Percentiles rank a stretch among this genome's conserved stretches.
These are phyloP conservation scores for Karstenula rhodostoma DNA, from an alignment of 2,329 filamentous ascomycete genomes.

Conservation along the genomic window DNA sequence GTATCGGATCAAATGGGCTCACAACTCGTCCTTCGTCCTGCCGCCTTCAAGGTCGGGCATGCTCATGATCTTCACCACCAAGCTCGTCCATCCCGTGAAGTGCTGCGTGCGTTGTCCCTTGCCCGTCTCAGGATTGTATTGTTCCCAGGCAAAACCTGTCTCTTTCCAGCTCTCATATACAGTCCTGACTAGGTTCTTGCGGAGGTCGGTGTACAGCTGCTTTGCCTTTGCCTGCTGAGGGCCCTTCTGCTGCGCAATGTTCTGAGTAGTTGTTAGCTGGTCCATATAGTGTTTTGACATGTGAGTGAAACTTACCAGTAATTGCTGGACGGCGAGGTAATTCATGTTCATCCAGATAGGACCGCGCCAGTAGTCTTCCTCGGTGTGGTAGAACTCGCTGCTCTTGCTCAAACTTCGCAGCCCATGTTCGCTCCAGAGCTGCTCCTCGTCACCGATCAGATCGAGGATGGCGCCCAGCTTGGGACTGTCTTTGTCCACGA, in stretches of 20 bases:
- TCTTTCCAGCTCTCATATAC: slow-evolving; percentile 87
- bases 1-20: not conserved
- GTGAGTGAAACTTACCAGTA: slow-evolving; percentile 62
- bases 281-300: not conserved
- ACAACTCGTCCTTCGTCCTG: slow-evolving; percentile 43
- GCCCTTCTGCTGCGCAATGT: slow-evolving; percentile 69
- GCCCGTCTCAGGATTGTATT: slow-evolving; percentile 94
- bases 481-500: slow-evolving; percentile 76
- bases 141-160: slow-evolving; percentile 98
- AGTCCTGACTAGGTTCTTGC: slow-evolving; percentile 86
- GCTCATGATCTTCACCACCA: slow-evolving; percentile 96
- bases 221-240: slow-evolving; percentile 73
- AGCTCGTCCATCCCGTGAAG: slow-evolving; percentile 98
- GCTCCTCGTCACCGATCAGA: slow-evolving; percentile 78
- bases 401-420: slow-evolving; percentile 87
- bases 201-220: slow-evolving; percentile 78
- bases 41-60: slow-evolving; percentile 74
- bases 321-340: slow-evolving; percentile 82
- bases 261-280: slow-evolving; percentile 53
- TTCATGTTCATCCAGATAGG: slow-evolving; percentile 98
- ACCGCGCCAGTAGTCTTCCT: slow-evolving; percentile 96
- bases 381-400: slow-evolving; percentile 84
- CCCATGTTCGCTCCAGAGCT: slow-evolving; percentile 91
- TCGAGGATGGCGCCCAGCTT: slow-evolving; percentile 79
- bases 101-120: slow-evolving; percentile 95